Evolutionary conservation across 176 grass and related monocot genomes (phyloP).

Genomic region (Paspalum vaginatum): DNA sequence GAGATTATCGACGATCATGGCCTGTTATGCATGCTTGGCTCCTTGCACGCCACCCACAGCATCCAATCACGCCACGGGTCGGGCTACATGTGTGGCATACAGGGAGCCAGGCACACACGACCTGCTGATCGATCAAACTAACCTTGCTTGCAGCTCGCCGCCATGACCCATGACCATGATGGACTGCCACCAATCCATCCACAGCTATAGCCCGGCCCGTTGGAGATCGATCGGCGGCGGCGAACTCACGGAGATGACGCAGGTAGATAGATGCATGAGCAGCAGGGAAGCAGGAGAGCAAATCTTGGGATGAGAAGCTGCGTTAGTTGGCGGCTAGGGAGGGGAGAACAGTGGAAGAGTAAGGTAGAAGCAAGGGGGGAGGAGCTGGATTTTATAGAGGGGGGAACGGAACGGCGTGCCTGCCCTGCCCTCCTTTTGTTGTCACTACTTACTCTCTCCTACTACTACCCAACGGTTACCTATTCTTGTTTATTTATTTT

Average conservation of each 20-base stretch:
- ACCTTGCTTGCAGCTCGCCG: neutral
- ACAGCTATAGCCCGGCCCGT: neutral
- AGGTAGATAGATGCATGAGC: neutral
- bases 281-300: neutral
- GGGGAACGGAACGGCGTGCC: constrained; percentile 29
- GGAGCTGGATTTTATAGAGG: constrained; percentile 75
- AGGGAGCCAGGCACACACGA: constrained; percentile 97
- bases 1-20: constrained; percentile 17
- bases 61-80: constrained; percentile 78
- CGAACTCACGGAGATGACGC: neutral
- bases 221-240: neutral
- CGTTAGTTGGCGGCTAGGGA: constrained; percentile 15
- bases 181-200: constrained; percentile 1
- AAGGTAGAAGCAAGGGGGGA: constrained; percentile 45
- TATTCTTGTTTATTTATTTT: neutral
- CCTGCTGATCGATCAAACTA: constrained; percentile 32
- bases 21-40: constrained; percentile 87
- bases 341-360: constrained; percentile 50
- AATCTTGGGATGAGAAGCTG: constrained; percentile 13
- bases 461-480: constrained; percentile 32
- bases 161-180: neutral
- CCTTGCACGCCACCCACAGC: constrained; percentile 99
- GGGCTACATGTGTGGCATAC: constrained; percentile 99
- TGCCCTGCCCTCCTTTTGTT: constrained; percentile 35
- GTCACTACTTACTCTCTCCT: constrained; percentile 15